Percentiles rank a stretch among this genome's conserved stretches.
Evolutionary conservation across 176 grass and related monocot species (phyloP).

Genomic region (Avena eriantha): DNA sequence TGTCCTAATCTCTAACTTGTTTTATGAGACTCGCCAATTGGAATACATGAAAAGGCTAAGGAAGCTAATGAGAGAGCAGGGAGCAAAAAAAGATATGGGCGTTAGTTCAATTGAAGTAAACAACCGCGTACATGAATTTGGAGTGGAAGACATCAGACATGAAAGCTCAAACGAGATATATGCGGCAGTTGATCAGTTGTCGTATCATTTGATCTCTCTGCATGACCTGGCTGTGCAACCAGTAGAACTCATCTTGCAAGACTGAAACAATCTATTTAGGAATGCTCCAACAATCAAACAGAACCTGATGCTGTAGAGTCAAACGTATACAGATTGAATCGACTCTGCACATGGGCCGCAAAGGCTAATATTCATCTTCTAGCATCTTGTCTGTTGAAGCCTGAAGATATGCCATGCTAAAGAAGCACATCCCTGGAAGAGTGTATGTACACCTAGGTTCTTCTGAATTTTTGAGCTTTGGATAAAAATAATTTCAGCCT

Average conservation of each 20-base stretch:
- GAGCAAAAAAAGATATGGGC: conserved; percentile 48
- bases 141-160: conserved; percentile 51
- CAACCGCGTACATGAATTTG: conserved; percentile 39
- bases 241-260: not conserved
- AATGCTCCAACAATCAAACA: not conserved
- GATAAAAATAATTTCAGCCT: not conserved
- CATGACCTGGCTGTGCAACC: conserved; percentile 19
- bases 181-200: conserved; percentile 32
- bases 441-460: not conserved
- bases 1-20: conserved; percentile 55
- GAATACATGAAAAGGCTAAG: conserved; percentile 51
- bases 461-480: not conserved
- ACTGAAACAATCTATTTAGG: not conserved
- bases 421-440: not conserved
- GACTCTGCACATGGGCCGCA: not conserved
- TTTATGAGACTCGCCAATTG: conserved; percentile 46
- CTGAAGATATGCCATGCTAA: not conserved
- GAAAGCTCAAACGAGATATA: conserved; percentile 46
- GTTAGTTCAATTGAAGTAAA: conserved; percentile 46
- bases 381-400: not conserved
- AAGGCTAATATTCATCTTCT: conserved; percentile 4
- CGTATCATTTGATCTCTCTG: conserved; percentile 42
- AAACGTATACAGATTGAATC: not conserved
- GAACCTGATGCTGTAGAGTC: not conserved
- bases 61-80: conserved; percentile 56